A percentile compares a stretch with the other conserved stretches of the same genome.
Evolutionary conservation across 495 filamentous ascomycete species (phyloP).

Genomic region (Penicillium argentinense): DNA sequence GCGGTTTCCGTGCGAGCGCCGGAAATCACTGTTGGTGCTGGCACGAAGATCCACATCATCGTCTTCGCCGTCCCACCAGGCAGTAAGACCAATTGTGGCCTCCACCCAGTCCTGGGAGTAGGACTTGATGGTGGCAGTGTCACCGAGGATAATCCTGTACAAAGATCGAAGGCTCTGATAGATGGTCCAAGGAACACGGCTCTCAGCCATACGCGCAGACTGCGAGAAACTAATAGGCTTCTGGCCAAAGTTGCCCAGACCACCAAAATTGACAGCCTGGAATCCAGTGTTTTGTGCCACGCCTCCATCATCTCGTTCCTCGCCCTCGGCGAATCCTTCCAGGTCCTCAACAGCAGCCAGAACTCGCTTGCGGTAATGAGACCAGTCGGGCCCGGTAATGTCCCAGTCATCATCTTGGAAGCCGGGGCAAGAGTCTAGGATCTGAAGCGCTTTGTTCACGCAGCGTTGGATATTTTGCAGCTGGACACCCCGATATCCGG

Average conservation of each 20-base stretch:
- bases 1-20: conserved; percentile 25
- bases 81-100: conserved; percentile 72
- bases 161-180: conserved; percentile 75
- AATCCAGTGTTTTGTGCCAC: conserved; percentile 39
- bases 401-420: conserved; percentile 68
- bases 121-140: conserved; percentile 64
- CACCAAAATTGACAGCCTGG: conserved; percentile 56
- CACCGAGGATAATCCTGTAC: conserved; percentile 75
- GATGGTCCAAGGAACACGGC: conserved; percentile 80
- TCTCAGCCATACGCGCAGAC: conserved; percentile 72
- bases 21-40: conserved; percentile 27
- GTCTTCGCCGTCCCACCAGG: conserved; percentile 85
- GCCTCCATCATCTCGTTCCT: conserved; percentile 40
- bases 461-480: conserved; percentile 71
- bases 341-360: conserved; percentile 64
- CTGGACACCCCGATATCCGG: conserved; percentile 68
- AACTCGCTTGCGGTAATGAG: conserved; percentile 69
- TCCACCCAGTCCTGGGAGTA: conserved; percentile 83
- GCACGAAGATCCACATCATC: conserved; percentile 37
- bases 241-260: conserved; percentile 37
- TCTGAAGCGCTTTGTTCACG: conserved; percentile 59
- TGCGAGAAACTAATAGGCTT: conserved; percentile 50
- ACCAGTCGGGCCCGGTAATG: conserved; percentile 72
- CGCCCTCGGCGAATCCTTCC: conserved; percentile 71
- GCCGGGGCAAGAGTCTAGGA: conserved; percentile 71